Conservation (phyloP, 768 basidiomycete species). For the Boletus reticulatus region DNA sequence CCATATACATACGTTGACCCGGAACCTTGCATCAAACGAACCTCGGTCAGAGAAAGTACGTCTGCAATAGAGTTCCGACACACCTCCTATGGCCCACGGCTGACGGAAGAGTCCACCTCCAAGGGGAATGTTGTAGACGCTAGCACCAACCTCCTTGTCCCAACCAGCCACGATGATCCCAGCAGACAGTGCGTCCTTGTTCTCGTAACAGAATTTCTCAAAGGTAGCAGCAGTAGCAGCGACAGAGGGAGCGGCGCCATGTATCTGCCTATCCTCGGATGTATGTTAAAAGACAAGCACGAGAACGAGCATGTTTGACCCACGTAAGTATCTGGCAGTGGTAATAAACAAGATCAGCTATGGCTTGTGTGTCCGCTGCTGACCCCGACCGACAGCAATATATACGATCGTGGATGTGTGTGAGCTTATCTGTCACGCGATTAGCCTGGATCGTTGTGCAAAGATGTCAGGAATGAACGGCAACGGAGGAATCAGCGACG, state of each 20-base stretch:
- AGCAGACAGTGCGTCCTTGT: conserved; percentile 86
- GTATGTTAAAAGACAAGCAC: neutral
- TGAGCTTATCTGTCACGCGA: conserved; percentile 98
- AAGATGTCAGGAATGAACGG: neutral
- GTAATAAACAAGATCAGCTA: conserved; percentile 89
- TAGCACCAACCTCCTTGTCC: conserved; percentile 88
- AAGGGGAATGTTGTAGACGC: conserved; percentile 95
- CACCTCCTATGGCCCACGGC: conserved; percentile 98
- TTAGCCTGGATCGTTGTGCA: conserved; percentile 62
- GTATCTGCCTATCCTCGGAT: conserved; percentile 43
- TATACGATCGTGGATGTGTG: conserved; percentile 94
- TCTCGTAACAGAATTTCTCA: conserved; percentile 86
- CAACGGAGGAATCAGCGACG: conserved; percentile 22
- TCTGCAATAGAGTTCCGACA: conserved; percentile 17
- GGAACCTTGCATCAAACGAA: conserved; percentile 52
- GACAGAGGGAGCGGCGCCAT: conserved; percentile 71
- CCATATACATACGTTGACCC: conserved; percentile 99
- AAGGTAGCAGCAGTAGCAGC: conserved; percentile 80
- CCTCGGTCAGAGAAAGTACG: neutral
- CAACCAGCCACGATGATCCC: conserved; percentile 99
- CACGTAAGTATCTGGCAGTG: conserved; percentile 75
- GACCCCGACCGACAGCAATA: conserved; percentile 99
- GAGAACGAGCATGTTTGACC: conserved; percentile 20
- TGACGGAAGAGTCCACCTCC: conserved; percentile 97
- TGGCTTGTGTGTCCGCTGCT: conserved; percentile 95